phyloP scores from a whole-genome alignment of 805 yeast species.

The Candida michaelii region DNA sequence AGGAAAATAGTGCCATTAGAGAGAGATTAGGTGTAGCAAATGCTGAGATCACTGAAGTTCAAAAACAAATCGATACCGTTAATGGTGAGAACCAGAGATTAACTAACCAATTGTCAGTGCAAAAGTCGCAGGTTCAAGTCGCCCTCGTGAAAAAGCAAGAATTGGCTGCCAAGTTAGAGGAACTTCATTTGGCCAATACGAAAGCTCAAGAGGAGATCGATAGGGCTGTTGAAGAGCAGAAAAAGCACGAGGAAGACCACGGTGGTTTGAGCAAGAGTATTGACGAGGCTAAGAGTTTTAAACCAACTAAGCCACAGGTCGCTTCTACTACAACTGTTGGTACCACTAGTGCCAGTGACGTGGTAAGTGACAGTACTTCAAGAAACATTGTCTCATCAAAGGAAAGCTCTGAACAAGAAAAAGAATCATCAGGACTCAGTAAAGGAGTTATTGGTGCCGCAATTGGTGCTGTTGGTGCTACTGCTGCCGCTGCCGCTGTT shows the following conservation, averaged over 20 bases:
- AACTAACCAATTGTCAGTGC: constrained; percentile 61
- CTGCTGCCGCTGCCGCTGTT: constrained; percentile 18
- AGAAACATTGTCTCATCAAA: too few species aligned
- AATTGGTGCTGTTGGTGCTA: constrained; percentile 21
- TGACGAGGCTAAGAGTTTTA: constrained; percentile 15
- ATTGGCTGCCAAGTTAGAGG: constrained; percentile 27
- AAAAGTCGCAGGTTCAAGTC: constrained; percentile 67
- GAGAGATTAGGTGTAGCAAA: constrained; percentile 67
- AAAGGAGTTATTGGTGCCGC: constrained; percentile 18
- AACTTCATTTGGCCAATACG: constrained; percentile 23
- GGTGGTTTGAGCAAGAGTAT: constrained; percentile 12
- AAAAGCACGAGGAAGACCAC: constrained; percentile 17
- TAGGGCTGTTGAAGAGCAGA: constrained; percentile 17
- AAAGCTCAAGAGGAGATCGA: constrained; percentile 25
- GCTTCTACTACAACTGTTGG: too few species aligned
- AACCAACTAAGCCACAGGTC: constrained; percentile 14
- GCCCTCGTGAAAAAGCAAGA: constrained; percentile 50
- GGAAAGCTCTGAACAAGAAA: not conserved
- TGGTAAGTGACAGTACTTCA: too few species aligned
- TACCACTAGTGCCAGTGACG: too few species aligned
- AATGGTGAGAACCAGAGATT: constrained; percentile 60
- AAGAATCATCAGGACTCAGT: not conserved
- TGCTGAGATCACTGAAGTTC: constrained; percentile 62
- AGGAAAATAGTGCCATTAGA: constrained; percentile 61
- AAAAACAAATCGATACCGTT: constrained; percentile 52